Percentiles rank a stretch among this genome's conserved stretches.
Conservation (phyloP, 2,329 filamentous ascomycete genomes). For the Tympanopsis confertula region DNA sequence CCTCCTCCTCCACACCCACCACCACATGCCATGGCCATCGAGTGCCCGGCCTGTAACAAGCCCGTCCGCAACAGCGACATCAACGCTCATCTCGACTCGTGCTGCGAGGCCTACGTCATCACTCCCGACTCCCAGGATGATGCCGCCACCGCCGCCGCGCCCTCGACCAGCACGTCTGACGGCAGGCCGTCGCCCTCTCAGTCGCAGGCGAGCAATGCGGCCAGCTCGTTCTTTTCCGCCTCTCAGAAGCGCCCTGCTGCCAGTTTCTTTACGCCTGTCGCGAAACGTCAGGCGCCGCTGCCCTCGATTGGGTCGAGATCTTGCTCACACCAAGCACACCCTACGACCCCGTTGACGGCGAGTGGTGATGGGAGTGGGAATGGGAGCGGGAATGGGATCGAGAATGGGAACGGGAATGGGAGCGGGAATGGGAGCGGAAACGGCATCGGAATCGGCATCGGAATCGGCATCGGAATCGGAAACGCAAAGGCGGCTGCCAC, state of each 20-base stretch:
- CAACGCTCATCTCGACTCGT: constrained; percentile 83
- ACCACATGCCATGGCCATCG: constrained; percentile 35
- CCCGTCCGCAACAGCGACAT: constrained; percentile 63
- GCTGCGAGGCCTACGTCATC: constrained; percentile 58
- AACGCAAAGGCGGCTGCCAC: no score
- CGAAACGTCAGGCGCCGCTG: constrained; percentile 36
- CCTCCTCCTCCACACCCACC: neutral
- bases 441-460: no score
- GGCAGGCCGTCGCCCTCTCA: constrained; percentile 16
- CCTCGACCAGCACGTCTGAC: constrained; percentile 16
- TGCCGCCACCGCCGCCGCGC: constrained; percentile 16
- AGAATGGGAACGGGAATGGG: no score
- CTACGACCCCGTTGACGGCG: constrained; percentile 19
- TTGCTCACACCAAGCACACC: constrained; percentile 15
- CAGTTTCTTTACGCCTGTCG: constrained; percentile 48
- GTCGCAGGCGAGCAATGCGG: constrained; percentile 20
- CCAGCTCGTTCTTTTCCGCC: constrained; percentile 18
- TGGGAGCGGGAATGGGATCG: no score
- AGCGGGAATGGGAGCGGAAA: no score
- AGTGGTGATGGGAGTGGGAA: no score
- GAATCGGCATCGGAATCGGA: no score
- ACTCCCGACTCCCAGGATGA: constrained; percentile 26
- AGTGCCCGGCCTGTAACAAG: constrained; percentile 73
- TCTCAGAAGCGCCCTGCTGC: constrained; percentile 43
- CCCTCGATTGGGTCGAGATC: constrained; percentile 10